Evolutionary conservation across 441 rosid species (phyloP), one percentile per base, ranked within the genome.

Genomic region (Francoa sonchifolia): DNA sequence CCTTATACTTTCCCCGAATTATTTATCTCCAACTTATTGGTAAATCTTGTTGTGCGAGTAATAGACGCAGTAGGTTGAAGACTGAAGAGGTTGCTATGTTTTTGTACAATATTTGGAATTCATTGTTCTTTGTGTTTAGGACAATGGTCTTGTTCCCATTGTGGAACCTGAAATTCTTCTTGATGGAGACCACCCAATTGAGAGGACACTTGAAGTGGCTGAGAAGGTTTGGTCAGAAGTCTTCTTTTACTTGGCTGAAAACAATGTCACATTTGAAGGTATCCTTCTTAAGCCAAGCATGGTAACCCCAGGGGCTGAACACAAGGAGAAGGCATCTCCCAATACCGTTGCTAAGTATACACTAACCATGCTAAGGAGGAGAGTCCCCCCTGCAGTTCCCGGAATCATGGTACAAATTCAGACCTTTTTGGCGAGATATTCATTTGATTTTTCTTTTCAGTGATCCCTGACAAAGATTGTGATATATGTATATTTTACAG

Each of bases 271-370:
- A 83, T 81, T 78, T 32, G 93, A 88, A 62, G 95, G 94, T 40
- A 85, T 85, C 61, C 97, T 84, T 44, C 62, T 81, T 47, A 88
- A 88, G 76, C 97, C 97, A 4, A 88, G 93, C 71, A 88, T 88
- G 97, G 95, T 88, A 28, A 88, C 95, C 25, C 93, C 97, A 3
- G 97, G 97, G 3, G 97, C 89, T 21, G 97, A 80, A 61, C 67
- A 82, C 68, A 83, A 74, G 58, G 87, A 74, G 5, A 76, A 25
- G 61, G 93, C 88, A 39, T 74, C 75, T 14, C 95, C 95, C 19
- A 49, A 72, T 31, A 66, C 77, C 34, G 97, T 87, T 56, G 74
- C 95, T 18, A 73, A 75, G 1, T 83, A 80, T 87, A 88, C 95
- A 36, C 95, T 88, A 67, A 73, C 69, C 67, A 93, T 88, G 59